phyloP scores from a whole-genome alignment of 306 rosid genomes.

The Gastrolobium villosum region DNA sequence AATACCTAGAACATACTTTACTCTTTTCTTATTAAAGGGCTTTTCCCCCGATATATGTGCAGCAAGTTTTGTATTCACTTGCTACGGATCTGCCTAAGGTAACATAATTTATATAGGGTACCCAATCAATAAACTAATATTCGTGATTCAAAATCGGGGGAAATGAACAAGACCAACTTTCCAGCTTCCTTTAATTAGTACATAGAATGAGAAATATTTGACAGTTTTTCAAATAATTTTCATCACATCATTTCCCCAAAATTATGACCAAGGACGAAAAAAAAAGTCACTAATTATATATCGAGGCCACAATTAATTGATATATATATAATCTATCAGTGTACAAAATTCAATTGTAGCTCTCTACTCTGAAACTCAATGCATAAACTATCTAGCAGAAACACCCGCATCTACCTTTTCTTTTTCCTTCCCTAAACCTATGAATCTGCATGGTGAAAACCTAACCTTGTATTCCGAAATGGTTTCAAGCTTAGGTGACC shows the following conservation, averaged over 20 bases:
- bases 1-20: too few relatives aligned
- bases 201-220: neutral
- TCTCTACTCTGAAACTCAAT: neutral
- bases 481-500: constrained; percentile 91
- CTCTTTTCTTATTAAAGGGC: too few relatives aligned
- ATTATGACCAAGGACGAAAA: neutral
- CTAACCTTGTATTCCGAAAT: constrained; percentile 75
- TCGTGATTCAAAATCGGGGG: neutral
- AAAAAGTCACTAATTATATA: neutral
- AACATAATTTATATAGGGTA: too few relatives aligned
- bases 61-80: too few relatives aligned
- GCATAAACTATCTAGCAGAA: neutral
- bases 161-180: neutral
- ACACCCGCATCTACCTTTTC: constrained; percentile 37
- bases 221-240: neutral
- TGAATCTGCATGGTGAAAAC: constrained; percentile 66
- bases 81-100: too few relatives aligned
- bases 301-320: neutral
- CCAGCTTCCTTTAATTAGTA: neutral
- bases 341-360: neutral
- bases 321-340: neutral
- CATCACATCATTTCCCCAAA: neutral
- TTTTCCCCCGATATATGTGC: too few relatives aligned
- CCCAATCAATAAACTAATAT: neutral
- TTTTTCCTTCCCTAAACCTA: constrained; percentile 69